These are phyloP conservation scores for Panaeolus cyanescens DNA, from an alignment of 768 basidiomycete species.

Conservation along the genomic window DNA sequence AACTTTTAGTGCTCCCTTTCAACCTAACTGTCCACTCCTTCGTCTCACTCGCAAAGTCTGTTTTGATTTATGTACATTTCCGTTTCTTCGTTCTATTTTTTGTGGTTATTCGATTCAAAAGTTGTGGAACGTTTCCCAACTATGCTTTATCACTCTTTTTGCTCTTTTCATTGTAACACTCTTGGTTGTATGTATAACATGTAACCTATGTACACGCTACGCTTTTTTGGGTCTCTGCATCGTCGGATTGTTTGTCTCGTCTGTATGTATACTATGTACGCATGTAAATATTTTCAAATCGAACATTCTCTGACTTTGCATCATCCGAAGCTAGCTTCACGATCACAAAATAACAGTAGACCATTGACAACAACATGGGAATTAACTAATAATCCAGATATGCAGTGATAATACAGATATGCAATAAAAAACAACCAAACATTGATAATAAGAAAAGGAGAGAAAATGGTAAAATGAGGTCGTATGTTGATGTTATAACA, in stretches of 20 bases:
- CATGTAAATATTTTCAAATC: not conserved
- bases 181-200: not conserved
- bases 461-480: not conserved
- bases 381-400: conserved; percentile 2
- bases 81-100: not conserved
- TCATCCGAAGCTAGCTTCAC: no score
- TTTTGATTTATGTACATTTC: not conserved
- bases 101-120: not conserved
- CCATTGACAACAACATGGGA: not conserved
- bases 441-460: not conserved
- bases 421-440: conserved; percentile 3
- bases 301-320: no score
- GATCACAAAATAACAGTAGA: no score
- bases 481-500: not conserved
- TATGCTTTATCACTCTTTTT: not conserved
- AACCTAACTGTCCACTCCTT: not conserved
- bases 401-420: conserved; percentile 4
- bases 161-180: not conserved
- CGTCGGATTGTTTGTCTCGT: not conserved
- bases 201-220: not conserved
- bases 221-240: not conserved
- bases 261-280: not conserved
- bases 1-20: not conserved
- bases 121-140: not conserved
- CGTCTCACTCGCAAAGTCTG: not conserved